Evolutionary conservation across 106 monocot species (phyloP).

Genomic region (Narthecium ossifragum): DNA sequence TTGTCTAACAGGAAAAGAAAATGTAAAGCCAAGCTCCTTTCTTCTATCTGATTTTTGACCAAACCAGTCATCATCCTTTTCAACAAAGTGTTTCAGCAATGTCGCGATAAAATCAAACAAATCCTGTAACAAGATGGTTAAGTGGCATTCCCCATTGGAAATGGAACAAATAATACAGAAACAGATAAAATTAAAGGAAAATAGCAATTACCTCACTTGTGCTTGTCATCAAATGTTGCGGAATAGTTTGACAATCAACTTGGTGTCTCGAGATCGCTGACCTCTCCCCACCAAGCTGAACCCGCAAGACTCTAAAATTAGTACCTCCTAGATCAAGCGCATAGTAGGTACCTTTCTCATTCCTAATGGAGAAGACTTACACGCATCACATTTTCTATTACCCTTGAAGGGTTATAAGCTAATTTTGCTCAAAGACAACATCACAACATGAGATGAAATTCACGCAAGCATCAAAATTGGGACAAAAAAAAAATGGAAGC

Average conservation of each 20-base stretch:
- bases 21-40: constrained; percentile 72
- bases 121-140: constrained; percentile 25
- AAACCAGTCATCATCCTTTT: constrained; percentile 23
- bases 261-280: constrained; percentile 36
- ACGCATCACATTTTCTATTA: no score
- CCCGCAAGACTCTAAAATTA: constrained; percentile 61
- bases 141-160: background rate
- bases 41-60: constrained; percentile 15
- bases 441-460: no score
- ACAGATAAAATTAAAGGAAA: background rate
- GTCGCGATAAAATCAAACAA: constrained; percentile 57
- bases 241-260: constrained; percentile 52
- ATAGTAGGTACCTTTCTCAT: constrained; percentile 70
- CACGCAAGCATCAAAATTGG: no score
- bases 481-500: no score
- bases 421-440: no score
- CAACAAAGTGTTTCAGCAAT: constrained; percentile 37
- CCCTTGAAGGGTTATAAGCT: no score
- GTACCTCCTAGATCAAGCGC: constrained; percentile 81
- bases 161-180: background rate
- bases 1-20: constrained; percentile 81
- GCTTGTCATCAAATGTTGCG: constrained; percentile 43
- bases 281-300: constrained; percentile 48
- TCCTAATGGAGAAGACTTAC: constrained; percentile 40
- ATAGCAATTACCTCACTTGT: constrained; percentile 48